Base-by-base conservation (phyloP, 306 rosid genomes). In the Casuarina cunninghamiana region DNA sequence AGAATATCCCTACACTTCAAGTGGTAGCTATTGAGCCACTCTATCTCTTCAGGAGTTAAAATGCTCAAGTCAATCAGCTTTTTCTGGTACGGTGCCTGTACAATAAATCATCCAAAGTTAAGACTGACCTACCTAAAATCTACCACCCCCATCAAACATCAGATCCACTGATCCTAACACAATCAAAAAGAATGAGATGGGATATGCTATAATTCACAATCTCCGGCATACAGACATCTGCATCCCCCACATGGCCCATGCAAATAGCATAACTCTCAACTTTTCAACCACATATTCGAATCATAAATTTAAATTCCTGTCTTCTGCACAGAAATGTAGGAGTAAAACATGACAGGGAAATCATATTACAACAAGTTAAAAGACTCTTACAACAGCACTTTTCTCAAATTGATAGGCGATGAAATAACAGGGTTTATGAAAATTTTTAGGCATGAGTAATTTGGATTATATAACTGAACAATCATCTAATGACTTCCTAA, bases 21-120 rank as follows among this genome's bases (percentile, higher is more conserved):
- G 81, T 96, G 96, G 83, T 96, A 96, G 13, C 86, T 70, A 90
- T 96, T 91, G 75, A 96, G 42, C 99, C 98, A 96, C 73, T 85
- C 82, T 84, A 88, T 81, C 83, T 96, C 99, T 62, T 93, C 96
- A 4, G 88, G 83, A 62, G 57, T 78, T 61, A 96, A 84, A 77
- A 86, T 88, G 66, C 85, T 90, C 75, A 76, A 74, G 81, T 96
- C 93, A 74, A 96, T 90, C 87, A 96, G 77, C 91, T 96, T 96
- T 73, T 62, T 86, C 77, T 93, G 99, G 73, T 85, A 96, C 16
- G 99, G 99, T 81, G 97, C 93, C 99, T 95, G 88, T 41, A 63
- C 69, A 74, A 75, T 17, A 62, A 74, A 81, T 80, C 82, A 75
- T 57, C 73, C 71, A 46, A 42, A 63, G 80, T 71, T 58, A 35